Percentiles rank a stretch among this genome's conserved stretches.
These are phyloP conservation scores for Zygoascus flipseniorum DNA, from an alignment of 805 yeast species.

Conservation along the genomic window DNA sequence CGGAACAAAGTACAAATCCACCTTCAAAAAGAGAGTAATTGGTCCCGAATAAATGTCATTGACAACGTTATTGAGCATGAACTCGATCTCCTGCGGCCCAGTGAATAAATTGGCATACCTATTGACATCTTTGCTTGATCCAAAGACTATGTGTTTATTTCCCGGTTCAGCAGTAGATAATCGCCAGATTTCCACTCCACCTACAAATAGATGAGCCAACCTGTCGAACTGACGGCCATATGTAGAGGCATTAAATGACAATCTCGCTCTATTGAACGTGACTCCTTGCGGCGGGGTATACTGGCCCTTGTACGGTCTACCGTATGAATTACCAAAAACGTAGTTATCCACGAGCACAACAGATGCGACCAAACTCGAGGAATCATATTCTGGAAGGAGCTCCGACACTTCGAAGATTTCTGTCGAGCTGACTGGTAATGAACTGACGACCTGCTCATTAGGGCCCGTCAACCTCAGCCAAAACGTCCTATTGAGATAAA, in stretches of 20 bases:
- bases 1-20: conserved; percentile 39
- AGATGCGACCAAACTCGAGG: conserved; percentile 8
- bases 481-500: too few relatives aligned
- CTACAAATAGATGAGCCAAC: conserved; percentile 28
- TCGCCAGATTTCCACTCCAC: conserved; percentile 68
- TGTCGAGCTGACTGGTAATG: neutral
- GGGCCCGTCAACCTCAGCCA: too few relatives aligned
- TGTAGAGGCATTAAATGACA: conserved; percentile 26
- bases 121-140: conserved; percentile 58
- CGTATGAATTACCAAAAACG: conserved; percentile 37
- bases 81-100: conserved; percentile 23
- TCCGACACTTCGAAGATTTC: conserved; percentile 16
- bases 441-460: too few relatives aligned
- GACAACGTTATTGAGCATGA: conserved; percentile 57
- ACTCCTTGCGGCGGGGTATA: conserved; percentile 35
- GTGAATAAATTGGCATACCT: conserved; percentile 44
- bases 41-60: conserved; percentile 47
- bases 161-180: conserved; percentile 80
- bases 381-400: conserved; percentile 8
- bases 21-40: conserved; percentile 45
- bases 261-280: conserved; percentile 29
- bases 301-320: conserved; percentile 32
- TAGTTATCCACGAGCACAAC: conserved; percentile 21
- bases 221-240: conserved; percentile 33
- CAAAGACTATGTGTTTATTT: conserved; percentile 34